Percentiles rank a stretch among this genome's conserved stretches.
phyloP scores from a whole-genome alignment of 2,329 filamentous ascomycete species.

The Alternaria panax region DNA sequence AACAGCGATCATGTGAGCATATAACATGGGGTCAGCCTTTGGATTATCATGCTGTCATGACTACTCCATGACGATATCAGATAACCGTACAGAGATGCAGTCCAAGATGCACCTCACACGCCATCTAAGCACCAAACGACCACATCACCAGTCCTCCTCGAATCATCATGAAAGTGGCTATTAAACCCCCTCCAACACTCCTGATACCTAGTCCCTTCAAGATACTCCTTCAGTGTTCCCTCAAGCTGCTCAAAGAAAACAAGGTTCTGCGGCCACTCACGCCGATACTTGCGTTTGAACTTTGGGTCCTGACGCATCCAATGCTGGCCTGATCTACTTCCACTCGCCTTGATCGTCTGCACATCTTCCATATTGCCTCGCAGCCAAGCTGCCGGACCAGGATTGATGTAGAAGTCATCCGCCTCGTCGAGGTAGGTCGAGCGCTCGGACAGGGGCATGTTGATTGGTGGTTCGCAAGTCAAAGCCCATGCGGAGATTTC shows the following conservation, averaged over 20 bases:
- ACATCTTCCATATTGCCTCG: constrained; percentile 50
- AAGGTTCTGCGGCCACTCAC: constrained; percentile 55
- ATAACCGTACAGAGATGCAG: not conserved
- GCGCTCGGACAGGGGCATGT: constrained; percentile 69
- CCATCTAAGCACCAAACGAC: constrained; percentile 62
- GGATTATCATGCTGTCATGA: not conserved
- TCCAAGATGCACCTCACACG: not conserved
- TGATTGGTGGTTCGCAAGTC: constrained; percentile 86
- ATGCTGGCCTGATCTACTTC: constrained; percentile 32
- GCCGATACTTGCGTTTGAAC: constrained; percentile 25
- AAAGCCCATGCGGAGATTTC: constrained; percentile 81
- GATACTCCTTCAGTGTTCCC: constrained; percentile 53
- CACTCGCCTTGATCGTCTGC: constrained; percentile 27
- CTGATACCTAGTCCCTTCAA: constrained; percentile 58
- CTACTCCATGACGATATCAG: not conserved
- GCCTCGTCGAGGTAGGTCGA: constrained; percentile 83
- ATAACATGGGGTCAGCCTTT: not conserved
- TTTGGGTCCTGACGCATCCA: constrained; percentile 34
- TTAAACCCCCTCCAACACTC: constrained; percentile 69
- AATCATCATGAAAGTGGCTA: constrained; percentile 69
- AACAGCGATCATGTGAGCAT: not conserved
- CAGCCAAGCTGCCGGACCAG: constrained; percentile 54
- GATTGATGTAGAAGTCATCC: constrained; percentile 82
- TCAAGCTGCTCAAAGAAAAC: constrained; percentile 67
- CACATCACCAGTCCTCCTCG: constrained; percentile 67